Percentiles rank a stretch among this genome's conserved stretches.
phyloP scores from a whole-genome alignment of 108 stramenopile genomes.

The Nitzschia inconspicua region DNA sequence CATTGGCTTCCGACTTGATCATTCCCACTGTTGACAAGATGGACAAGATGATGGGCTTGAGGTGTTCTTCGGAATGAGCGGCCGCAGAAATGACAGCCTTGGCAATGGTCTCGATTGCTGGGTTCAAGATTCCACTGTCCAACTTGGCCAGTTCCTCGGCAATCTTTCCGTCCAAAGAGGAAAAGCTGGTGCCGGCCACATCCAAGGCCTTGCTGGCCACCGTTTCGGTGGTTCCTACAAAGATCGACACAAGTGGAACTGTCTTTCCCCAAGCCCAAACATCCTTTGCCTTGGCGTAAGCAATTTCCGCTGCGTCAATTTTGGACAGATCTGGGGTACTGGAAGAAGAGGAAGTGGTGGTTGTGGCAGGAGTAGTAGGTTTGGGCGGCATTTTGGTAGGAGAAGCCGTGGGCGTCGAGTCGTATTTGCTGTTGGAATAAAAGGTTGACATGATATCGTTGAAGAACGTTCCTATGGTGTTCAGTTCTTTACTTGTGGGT shows the following conservation, averaged over 20 bases:
- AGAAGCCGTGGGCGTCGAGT: conserved; percentile 1
- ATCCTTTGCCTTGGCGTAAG: conserved; percentile 56
- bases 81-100: conserved; percentile 41
- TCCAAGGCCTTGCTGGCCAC: conserved; percentile 60
- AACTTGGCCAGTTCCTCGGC: conserved; percentile 51
- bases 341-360: background rate
- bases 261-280: conserved; percentile 78
- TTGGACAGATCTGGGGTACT: background rate
- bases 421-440: too few relatives aligned
- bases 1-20: conserved; percentile 12
- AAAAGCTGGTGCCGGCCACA: conserved; percentile 41
- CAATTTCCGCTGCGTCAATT: conserved; percentile 51
- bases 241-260: conserved; percentile 40
- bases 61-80: conserved; percentile 50
- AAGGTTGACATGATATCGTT: background rate
- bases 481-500: background rate
- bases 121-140: conserved; percentile 58
- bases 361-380: background rate
- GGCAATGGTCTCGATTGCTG: conserved; percentile 54
- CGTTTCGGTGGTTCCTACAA: conserved; percentile 63
- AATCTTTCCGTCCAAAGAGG: conserved; percentile 37
- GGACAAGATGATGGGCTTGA: conserved; percentile 42
- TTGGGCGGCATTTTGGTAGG: background rate
- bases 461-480: background rate
- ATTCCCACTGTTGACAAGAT: conserved; percentile 29